phyloP scores from a whole-genome alignment of 208 protist genomes.

The Porcisia hertigi region DNA sequence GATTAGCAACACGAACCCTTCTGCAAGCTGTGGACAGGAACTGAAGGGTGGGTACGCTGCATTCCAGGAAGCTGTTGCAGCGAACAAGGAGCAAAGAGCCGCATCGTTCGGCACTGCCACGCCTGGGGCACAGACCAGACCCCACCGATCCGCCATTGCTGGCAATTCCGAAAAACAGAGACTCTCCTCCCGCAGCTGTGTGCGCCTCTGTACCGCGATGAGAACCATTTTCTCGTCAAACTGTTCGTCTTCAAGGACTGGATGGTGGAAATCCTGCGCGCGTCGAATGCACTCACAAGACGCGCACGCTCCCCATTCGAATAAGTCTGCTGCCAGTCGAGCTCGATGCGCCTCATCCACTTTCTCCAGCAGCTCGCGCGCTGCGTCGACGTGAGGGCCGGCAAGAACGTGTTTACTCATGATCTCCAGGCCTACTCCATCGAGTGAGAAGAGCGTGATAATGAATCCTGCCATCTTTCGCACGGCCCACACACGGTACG shows the following conservation, averaged over 20 bases:
- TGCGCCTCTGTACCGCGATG: slow-evolving; percentile 58
- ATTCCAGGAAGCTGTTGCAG: slow-evolving; percentile 36
- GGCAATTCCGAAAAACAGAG: slow-evolving; percentile 36
- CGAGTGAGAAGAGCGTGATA: slow-evolving; percentile 78
- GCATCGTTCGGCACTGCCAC: slow-evolving; percentile 13
- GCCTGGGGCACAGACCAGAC: slow-evolving; percentile 40
- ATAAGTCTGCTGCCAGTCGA: slow-evolving; percentile 55
- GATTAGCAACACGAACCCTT: slow-evolving; percentile 81
- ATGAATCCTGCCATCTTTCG: slow-evolving; percentile 91
- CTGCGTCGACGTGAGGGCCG: slow-evolving; percentile 77
- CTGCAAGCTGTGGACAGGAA: slow-evolving; percentile 41
- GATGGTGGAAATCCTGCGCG: slow-evolving; percentile 56
- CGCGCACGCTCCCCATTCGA: slow-evolving; percentile 30
- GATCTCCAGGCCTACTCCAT: slow-evolving; percentile 58
- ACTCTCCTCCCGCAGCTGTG: slow-evolving; percentile 49
- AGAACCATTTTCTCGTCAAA: slow-evolving; percentile 62
- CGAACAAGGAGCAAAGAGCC: slow-evolving; percentile 37
- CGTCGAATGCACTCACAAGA: slow-evolving; percentile 76
- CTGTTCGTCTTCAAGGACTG: slow-evolving; percentile 53
- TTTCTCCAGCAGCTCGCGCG: slow-evolving; percentile 35
- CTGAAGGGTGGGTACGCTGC: slow-evolving; percentile 31
- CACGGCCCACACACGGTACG: slow-evolving; percentile 55
- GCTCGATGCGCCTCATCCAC: slow-evolving; percentile 40
- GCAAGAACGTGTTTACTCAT: slow-evolving; percentile 82
- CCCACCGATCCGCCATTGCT: slow-evolving; percentile 40